Percentiles rank a stretch among this genome's conserved stretches.
Conservation (phyloP, 2,329 filamentous ascomycete species). For the Alternaria brassicae region DNA sequence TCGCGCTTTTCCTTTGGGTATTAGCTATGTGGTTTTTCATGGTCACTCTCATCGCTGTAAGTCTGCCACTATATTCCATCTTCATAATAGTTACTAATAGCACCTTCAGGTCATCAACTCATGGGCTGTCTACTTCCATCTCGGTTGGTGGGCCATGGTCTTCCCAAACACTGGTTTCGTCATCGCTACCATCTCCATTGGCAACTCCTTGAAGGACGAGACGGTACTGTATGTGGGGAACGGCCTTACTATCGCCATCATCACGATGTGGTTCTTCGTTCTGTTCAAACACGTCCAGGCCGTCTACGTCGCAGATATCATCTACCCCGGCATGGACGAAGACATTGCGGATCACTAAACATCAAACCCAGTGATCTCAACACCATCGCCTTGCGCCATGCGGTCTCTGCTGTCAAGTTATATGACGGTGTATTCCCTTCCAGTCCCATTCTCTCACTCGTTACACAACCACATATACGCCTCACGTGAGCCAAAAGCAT, state of each 20-base stretch:
- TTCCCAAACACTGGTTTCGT: conserved; percentile 55
- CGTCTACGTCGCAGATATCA: conserved; percentile 60
- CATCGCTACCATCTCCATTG: conserved; percentile 53
- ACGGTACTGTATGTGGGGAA: conserved; percentile 52
- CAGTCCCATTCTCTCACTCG: conserved; percentile 16
- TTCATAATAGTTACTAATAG: conserved; percentile 44
- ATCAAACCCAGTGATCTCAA: neutral
- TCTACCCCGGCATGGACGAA: conserved; percentile 66
- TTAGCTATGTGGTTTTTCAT: conserved; percentile 65
- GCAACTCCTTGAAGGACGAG: conserved; percentile 45
- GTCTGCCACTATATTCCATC: conserved; percentile 10
- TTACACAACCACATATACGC: conserved; percentile 16
- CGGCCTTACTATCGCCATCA: conserved; percentile 59
- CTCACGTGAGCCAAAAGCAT: conserved; percentile 12
- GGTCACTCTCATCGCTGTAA: conserved; percentile 51
- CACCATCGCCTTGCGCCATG: neutral
- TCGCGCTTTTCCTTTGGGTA: conserved; percentile 69
- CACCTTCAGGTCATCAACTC: conserved; percentile 38
- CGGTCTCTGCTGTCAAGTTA: neutral
- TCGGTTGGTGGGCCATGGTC: conserved; percentile 69
- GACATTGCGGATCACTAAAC: conserved; percentile 54
- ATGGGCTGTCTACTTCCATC: conserved; percentile 60
- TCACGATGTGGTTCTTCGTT: conserved; percentile 64
- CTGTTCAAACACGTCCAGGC: conserved; percentile 59
- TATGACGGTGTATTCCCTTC: neutral